These are phyloP conservation scores for Candida insectalens DNA, from an alignment of 805 yeast species.

Conservation along the genomic window DNA sequence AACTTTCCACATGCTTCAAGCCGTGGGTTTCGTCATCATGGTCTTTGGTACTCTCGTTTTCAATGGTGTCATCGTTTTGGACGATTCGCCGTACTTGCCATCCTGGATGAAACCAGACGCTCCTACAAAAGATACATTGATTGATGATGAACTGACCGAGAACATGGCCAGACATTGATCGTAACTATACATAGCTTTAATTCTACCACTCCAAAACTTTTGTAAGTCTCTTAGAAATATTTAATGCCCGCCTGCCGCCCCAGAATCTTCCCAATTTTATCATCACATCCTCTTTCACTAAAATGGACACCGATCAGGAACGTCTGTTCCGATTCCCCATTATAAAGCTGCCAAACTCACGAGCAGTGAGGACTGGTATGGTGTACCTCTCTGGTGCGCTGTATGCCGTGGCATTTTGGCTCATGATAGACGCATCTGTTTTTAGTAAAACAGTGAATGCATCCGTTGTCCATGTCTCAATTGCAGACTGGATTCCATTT, in stretches of 20 bases:
- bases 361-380: constrained; percentile 59
- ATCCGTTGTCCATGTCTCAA: constrained; percentile 76
- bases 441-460: constrained; percentile 81
- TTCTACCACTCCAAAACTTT: not conserved
- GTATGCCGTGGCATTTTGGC: constrained; percentile 85
- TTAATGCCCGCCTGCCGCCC: too few species aligned
- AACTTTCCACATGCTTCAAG: constrained; percentile 48
- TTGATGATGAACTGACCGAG: constrained; percentile 30
- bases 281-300: not conserved
- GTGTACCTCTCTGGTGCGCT: constrained; percentile 70
- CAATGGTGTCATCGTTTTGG: constrained; percentile 57
- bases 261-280: not conserved
- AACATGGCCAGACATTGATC: constrained; percentile 28
- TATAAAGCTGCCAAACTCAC: constrained; percentile 61
- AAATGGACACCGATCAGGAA: constrained; percentile 28
- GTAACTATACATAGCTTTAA: too few species aligned
- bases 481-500: constrained; percentile 94
- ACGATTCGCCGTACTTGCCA: constrained; percentile 39
- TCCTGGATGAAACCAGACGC: constrained; percentile 27
- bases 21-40: constrained; percentile 50
- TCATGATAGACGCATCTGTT: constrained; percentile 79
- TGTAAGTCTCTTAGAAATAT: not conserved
- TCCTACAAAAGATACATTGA: constrained; percentile 12
- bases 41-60: constrained; percentile 68
- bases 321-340: constrained; percentile 56